Percentiles rank a stretch among this genome's conserved stretches.
Conservation (phyloP, 345 rosid genomes). For the Gossypium herbaceum region DNA sequence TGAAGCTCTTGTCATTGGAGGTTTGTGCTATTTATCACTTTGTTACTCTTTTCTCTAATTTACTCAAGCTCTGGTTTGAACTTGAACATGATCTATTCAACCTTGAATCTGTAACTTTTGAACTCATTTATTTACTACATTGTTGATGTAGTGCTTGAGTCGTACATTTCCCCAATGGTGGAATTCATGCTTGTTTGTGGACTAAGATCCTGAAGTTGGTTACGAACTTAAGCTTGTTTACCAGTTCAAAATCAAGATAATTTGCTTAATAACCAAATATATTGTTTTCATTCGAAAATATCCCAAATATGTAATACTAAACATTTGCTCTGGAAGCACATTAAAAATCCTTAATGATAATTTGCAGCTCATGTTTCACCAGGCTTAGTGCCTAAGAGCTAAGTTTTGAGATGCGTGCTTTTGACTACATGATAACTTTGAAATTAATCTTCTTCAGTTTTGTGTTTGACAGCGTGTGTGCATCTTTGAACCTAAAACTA, state of each 20-base stretch:
- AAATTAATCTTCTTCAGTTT: background rate
- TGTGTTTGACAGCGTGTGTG: background rate
- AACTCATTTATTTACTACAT: background rate
- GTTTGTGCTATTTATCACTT: slow-evolving; percentile 25
- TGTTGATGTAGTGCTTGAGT: background rate
- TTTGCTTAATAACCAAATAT: background rate
- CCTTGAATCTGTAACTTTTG: background rate
- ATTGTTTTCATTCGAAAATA: background rate
- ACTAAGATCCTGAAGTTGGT: background rate
- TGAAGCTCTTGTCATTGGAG: slow-evolving; percentile 92
- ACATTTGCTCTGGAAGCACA: background rate
- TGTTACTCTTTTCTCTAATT: background rate
- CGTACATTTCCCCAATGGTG: background rate
- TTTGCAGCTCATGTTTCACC: background rate
- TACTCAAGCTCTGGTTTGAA: background rate
- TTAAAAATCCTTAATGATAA: background rate
- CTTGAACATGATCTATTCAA: background rate
- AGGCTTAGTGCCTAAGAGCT: background rate
- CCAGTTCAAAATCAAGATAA: background rate
- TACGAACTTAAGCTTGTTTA: background rate
- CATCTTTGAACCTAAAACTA: background rate
- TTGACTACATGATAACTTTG: background rate
- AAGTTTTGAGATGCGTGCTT: background rate
- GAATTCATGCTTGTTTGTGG: background rate
- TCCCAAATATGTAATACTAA: background rate